Percentiles rank a stretch among this genome's conserved stretches.
phyloP scores from a whole-genome alignment of 2,329 filamentous ascomycete species.

The Tricladium varicosporioides region DNA sequence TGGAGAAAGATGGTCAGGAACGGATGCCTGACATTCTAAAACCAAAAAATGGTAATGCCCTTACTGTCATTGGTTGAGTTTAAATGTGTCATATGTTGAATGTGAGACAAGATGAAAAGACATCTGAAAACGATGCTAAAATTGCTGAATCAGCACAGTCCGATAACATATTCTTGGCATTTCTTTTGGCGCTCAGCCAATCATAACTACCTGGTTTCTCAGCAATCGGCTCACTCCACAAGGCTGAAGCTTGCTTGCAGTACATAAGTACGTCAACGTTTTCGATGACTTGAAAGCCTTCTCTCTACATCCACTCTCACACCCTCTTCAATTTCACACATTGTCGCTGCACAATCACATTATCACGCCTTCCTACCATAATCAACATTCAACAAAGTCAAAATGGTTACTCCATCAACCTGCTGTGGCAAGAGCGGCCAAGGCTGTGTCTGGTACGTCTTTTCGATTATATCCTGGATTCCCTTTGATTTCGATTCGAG shows the following conservation, averaged over 20 bases:
- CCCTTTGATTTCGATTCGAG: not conserved
- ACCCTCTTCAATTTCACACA: not conserved
- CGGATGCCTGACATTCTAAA: no score
- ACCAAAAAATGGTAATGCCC: no score
- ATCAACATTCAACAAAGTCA: conserved; percentile 5
- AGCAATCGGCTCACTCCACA: not conserved
- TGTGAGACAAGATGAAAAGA: no score
- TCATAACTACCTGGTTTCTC: no score
- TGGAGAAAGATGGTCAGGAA: no score
- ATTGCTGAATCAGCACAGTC: no score
- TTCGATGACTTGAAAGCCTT: not conserved
- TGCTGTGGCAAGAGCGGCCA: conserved; percentile 33
- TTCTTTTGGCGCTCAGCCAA: no score
- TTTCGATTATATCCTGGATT: not conserved
- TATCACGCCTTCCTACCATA: not conserved
- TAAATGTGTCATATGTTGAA: no score
- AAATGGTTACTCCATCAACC: conserved; percentile 31
- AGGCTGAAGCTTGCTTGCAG: not conserved
- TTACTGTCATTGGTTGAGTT: no score
- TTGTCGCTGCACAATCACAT: not conserved
- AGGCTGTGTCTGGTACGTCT: conserved; percentile 32
- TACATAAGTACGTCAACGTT: not conserved
- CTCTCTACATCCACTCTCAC: not conserved
- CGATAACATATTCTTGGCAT: no score
- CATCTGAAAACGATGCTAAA: no score